phyloP scores from a whole-genome alignment of 164 flowering plant genomes.

The Echeveria elegans region DNA sequence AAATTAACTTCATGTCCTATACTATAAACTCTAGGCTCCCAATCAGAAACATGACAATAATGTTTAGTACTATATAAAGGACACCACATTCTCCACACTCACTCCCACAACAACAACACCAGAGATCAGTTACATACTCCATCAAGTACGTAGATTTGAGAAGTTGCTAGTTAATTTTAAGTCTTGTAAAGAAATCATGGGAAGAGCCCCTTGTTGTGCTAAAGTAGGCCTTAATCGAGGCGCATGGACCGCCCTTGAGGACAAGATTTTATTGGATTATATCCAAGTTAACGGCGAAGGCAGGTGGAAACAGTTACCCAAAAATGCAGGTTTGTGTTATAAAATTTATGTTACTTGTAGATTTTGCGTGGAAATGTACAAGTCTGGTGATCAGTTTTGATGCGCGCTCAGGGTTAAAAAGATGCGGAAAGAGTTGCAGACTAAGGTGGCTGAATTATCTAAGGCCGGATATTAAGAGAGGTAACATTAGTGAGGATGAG shows the following conservation, averaged over 20 bases:
- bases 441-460: constrained; percentile 29
- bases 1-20: no score
- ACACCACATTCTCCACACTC: not conserved
- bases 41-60: not conserved
- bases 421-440: constrained; percentile 33
- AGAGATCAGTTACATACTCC: no score
- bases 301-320: constrained; percentile 28
- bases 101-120: no score
- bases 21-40: not conserved
- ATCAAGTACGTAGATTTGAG: no score
- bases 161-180: no score
- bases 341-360: not conserved
- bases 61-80: not conserved
- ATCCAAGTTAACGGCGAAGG: constrained; percentile 27
- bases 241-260: constrained; percentile 30
- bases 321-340: constrained; percentile 19
- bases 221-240: constrained; percentile 29
- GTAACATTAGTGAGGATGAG: constrained; percentile 24
- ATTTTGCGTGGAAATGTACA: not conserved
- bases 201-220: constrained; percentile 26
- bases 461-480: constrained; percentile 30
- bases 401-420: constrained; percentile 17
- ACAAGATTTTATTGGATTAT: constrained; percentile 23
- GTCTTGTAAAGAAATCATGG: no score
- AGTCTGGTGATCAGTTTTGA: not conserved